A percentile compares a stretch with the other conserved stretches of the same genome.
Evolutionary conservation across 768 basidiomycete genomes (phyloP).

Genomic region (Hygrocybe coccinea): DNA sequence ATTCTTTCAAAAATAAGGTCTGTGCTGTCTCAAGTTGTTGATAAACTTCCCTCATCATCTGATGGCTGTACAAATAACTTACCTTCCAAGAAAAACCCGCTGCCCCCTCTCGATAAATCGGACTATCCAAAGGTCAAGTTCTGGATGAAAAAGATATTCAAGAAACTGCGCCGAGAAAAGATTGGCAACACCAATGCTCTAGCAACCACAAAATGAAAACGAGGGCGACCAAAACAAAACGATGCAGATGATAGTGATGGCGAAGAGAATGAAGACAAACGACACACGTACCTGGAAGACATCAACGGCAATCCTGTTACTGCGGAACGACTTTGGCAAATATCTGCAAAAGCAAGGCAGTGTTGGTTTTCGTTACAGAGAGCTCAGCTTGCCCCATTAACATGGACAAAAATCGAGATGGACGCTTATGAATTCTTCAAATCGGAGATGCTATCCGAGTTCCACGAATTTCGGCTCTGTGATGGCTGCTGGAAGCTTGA

Average conservation of each 20-base stretch:
- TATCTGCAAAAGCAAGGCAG: constrained; percentile 8
- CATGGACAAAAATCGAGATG: constrained; percentile 5
- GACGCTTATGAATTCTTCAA: constrained; percentile 8
- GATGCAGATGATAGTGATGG: constrained; percentile 3
- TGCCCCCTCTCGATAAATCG: neutral
- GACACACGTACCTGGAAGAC: constrained; percentile 13
- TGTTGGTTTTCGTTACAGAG: constrained; percentile 8
- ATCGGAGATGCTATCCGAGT: constrained; percentile 11
- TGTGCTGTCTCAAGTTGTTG: neutral
- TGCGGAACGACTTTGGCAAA: neutral
- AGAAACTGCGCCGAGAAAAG: neutral
- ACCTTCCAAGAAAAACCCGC: neutral
- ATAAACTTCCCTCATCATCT: neutral
- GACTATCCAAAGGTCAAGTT: constrained; percentile 13
- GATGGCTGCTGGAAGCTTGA: constrained; percentile 15
- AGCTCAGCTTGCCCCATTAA: neutral
- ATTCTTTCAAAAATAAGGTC: neutral
- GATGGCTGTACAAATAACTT: neutral
- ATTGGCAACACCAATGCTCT: constrained; percentile 11
- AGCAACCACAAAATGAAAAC: constrained; percentile 7
- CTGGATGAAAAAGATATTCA: constrained; percentile 8
- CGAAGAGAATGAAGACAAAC: neutral
- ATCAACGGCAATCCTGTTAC: constrained; percentile 2
- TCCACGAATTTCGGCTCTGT: constrained; percentile 15
- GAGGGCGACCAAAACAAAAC: constrained; percentile 6